Evolutionary conservation across 371 early-diverging fungal genomes (phyloP), one percentile per base, ranked within the genome.

Genomic region (Mucor plumbeus): DNA sequence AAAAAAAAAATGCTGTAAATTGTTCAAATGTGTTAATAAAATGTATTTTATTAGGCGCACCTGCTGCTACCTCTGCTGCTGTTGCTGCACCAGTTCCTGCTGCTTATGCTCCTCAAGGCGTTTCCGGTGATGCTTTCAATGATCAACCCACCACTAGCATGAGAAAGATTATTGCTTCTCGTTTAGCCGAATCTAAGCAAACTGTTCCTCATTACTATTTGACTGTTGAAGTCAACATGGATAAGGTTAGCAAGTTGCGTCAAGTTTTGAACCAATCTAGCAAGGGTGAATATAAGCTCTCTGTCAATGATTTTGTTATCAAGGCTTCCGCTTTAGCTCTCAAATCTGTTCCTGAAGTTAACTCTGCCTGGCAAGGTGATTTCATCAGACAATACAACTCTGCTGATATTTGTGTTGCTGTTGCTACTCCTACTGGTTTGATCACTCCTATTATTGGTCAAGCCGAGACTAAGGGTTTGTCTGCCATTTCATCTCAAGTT

Each of bases 231-330:
- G 79, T 95, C 75, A 85, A 92, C 73, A 94, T 95, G 86, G 96
- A 97, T 80, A 92, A 93, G 84, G 80, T 86, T 68, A 81, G 71
- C 81, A 93, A 90, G 83, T 88, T 98, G 64, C 94, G 99, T 73
- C 88, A 93, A 71, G 91, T 90, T 15, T 86, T 99, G 62, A 99
- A 99, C 89, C 87, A 86, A 69, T 84, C 92, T 33, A 79, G 88
- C 36, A 89, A 94, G 67, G 97, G 94, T 63, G 88, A 93, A 75
- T 96, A 90, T 90, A 98, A 97, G 89, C 83, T 98, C 43, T 97
- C 98, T 17, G 94, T 99, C 80, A 99, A 99, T 78, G 99, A 99
- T 83, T 98, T 99, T 75, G 89, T 98, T 41, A 89, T 97, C 89
- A 98, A 98, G 91, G 97, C 99, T 0, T 87, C 96, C 44, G 92